Conservation (phyloP, 2,329 filamentous ascomycete species). For the Aphanocladium album region DNA sequence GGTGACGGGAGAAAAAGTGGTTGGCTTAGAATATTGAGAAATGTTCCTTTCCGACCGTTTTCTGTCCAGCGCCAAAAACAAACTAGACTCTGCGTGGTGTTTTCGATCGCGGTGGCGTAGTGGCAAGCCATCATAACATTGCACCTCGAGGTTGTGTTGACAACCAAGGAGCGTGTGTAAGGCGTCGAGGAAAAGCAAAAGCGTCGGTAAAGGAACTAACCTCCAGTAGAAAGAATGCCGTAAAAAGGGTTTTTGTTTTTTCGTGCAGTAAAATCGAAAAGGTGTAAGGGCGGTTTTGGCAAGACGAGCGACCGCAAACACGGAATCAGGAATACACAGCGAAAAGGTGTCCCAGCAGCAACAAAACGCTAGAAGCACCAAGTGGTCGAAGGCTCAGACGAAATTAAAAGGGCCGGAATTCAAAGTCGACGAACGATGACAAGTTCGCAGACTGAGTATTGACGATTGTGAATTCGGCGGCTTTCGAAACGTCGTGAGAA, state of each 20-base stretch:
- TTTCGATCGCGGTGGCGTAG: neutral
- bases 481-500: slow-evolving; percentile 31
- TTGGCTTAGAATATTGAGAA: neutral
- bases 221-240: slow-evolving; percentile 17
- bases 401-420: slow-evolving; percentile 26
- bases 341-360: slow-evolving; percentile 11
- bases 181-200: neutral
- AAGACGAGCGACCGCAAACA: slow-evolving; percentile 16
- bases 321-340: neutral
- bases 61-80: neutral
- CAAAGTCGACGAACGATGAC: slow-evolving; percentile 26
- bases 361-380: slow-evolving; percentile 22
- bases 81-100: neutral
- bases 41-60: neutral
- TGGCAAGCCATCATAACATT: slow-evolving; percentile 6
- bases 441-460: slow-evolving; percentile 11
- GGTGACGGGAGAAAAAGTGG: neutral
- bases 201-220: neutral
- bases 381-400: slow-evolving; percentile 22
- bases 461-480: slow-evolving; percentile 13
- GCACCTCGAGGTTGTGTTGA: neutral
- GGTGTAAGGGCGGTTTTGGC: slow-evolving; percentile 15
- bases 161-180: neutral
- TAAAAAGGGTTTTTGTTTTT: slow-evolving; percentile 1
- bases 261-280: slow-evolving; percentile 8